A percentile compares a stretch with the other conserved stretches of the same genome.
Evolutionary conservation across 768 basidiomycete genomes (phyloP).

Genomic region (Lanmaoa pseudosensibilis): DNA sequence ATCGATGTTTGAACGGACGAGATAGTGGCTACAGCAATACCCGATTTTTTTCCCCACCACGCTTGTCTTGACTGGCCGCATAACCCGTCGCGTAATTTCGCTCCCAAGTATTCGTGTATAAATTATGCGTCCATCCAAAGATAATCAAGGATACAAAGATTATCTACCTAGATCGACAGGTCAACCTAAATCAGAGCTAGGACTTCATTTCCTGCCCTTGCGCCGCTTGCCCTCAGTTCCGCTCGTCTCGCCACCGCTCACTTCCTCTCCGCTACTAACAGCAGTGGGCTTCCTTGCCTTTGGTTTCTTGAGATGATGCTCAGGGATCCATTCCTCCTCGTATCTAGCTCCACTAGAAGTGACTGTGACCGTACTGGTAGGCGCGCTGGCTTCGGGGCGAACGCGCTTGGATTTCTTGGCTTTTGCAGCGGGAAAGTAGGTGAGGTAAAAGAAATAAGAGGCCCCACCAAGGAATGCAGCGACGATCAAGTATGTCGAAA

Average conservation of each 20-base stretch:
- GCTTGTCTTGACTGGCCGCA: not conserved
- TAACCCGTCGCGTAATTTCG: not conserved
- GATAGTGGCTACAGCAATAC: not conserved
- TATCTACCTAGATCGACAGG: not conserved
- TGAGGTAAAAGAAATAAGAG: constrained; percentile 62
- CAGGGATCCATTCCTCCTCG: constrained; percentile 92
- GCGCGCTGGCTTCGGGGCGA: constrained; percentile 48
- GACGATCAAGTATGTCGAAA: constrained; percentile 73
- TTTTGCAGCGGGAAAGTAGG: constrained; percentile 66
- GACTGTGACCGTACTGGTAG: constrained; percentile 59
- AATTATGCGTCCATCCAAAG: constrained; percentile 5
- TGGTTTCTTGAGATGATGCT: constrained; percentile 74
- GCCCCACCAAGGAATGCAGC: constrained; percentile 60
- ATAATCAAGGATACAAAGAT: not conserved
- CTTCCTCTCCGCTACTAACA: constrained; percentile 61
- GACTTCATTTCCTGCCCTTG: constrained; percentile 51
- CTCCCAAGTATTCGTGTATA: constrained; percentile 3
- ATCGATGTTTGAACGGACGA: constrained; percentile 50
- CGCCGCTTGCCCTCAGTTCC: constrained; percentile 51
- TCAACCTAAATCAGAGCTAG: not conserved
- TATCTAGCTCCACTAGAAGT: constrained; percentile 65
- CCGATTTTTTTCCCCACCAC: not conserved
- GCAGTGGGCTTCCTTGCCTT: constrained; percentile 51
- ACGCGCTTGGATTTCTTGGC: constrained; percentile 48
- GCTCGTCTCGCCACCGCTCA: constrained; percentile 65